Conservation (phyloP, 2,329 filamentous ascomycete species). For the Aspergillus awamori region DNA sequence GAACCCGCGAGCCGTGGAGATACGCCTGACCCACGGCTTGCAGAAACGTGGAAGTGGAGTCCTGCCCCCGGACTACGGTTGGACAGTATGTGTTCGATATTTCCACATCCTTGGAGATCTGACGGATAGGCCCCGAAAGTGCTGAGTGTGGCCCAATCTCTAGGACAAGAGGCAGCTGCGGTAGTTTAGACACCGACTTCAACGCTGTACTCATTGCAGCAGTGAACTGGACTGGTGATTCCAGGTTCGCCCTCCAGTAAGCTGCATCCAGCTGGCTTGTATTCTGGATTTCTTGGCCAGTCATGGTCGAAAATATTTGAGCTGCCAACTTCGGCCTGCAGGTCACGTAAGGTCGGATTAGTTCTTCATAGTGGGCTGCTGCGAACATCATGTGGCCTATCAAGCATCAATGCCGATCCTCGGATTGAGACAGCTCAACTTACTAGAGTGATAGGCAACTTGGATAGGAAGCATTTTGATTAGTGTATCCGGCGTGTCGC, state of each 20-base stretch:
- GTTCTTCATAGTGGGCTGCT: not conserved
- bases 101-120: conserved; percentile 16
- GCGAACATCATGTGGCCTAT: not conserved
- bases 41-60: conserved; percentile 10
- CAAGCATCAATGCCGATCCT: not conserved
- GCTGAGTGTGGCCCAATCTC: conserved; percentile 44
- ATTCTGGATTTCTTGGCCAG: not conserved
- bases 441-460: conserved; percentile 2
- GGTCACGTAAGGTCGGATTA: not conserved
- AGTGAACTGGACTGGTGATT: conserved; percentile 27
- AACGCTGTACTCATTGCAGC: conserved; percentile 13
- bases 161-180: conserved; percentile 16
- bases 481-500: conserved; percentile 10
- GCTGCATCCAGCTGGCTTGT: not conserved
- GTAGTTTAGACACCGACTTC: not conserved
- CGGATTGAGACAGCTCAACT: not conserved
- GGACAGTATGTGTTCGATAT: conserved; percentile 5
- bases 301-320: conserved; percentile 14
- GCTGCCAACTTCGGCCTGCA: conserved; percentile 7
- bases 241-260: conserved; percentile 22
- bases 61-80: conserved; percentile 9
- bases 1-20: conserved; percentile 2
- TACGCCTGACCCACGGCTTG: conserved; percentile 17
- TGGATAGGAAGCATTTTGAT: not conserved
- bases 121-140: conserved; percentile 34